These are phyloP conservation scores for Serendipita sp. DNA, from an alignment of 768 basidiomycete genomes.

Conservation along the genomic window DNA sequence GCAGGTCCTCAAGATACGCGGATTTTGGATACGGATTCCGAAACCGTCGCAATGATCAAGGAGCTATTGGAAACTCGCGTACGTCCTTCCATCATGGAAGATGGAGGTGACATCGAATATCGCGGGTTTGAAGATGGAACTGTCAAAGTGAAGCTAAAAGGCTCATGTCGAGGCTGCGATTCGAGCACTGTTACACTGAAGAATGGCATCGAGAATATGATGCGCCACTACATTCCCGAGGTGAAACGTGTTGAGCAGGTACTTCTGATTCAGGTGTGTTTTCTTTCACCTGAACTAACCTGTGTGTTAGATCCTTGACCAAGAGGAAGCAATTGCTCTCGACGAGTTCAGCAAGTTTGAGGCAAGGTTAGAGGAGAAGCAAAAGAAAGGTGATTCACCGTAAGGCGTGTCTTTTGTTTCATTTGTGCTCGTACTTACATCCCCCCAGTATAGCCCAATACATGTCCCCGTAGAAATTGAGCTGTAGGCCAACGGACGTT, in stretches of 20 bases:
- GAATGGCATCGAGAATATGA: slow-evolving; percentile 93
- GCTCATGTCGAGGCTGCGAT: slow-evolving; percentile 90
- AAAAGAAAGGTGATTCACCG: slow-evolving; percentile 31
- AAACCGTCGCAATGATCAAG: slow-evolving; percentile 98
- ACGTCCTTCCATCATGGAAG: slow-evolving; percentile 94
- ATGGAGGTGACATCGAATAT: slow-evolving; percentile 97
- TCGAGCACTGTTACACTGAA: slow-evolving; percentile 92
- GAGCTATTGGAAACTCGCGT: slow-evolving; percentile 91
- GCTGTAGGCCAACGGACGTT: too few species aligned
- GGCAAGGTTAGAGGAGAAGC: slow-evolving; percentile 36
- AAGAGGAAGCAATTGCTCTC: slow-evolving; percentile 75
- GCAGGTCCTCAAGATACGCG: slow-evolving; percentile 87
- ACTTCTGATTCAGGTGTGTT: slow-evolving; percentile 16
- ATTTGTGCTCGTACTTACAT: slow-evolving; percentile 9
- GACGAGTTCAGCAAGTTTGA: slow-evolving; percentile 86
- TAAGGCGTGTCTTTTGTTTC: slow-evolving; percentile 22
- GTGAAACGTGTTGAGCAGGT: slow-evolving; percentile 86
- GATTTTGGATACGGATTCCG: slow-evolving; percentile 87
- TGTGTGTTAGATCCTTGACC: slow-evolving; percentile 54
- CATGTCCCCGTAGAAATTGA: slow-evolving; percentile 46
- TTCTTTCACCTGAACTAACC: neutral
- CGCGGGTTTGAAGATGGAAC: slow-evolving; percentile 76
- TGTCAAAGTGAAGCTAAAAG: slow-evolving; percentile 85
- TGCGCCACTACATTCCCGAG: slow-evolving; percentile 98
- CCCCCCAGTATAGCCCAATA: slow-evolving; percentile 52